Evolutionary conservation across 805 yeast genomes (phyloP), one percentile per base, ranked within the genome.

Genomic region (Lachancea meyersii): DNA sequence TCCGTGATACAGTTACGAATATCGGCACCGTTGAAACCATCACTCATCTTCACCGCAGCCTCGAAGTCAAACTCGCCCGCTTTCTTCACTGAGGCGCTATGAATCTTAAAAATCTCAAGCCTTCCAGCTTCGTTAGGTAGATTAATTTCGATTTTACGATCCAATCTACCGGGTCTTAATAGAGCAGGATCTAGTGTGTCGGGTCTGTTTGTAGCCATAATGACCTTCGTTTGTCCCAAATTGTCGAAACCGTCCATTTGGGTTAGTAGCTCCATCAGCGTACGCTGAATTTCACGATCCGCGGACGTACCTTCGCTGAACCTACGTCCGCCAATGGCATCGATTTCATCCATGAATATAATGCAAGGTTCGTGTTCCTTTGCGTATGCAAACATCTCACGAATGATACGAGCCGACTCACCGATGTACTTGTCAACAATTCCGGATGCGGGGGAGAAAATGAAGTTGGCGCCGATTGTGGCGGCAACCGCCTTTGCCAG

Each of bases 161-260:
- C 98, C 62, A 91, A 77, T 71, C 98, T 81, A 53, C 98, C 98
- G 1, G 98, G 96, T 72, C 98, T 85, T 55, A 91, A 75, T 54
- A 91, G 73, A 3, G 98, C 98, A 11, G 98, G 98, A 66, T 91
- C 98, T 51, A 91, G 73, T 10, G 97, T 93, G 62, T 91, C 98
- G 9, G 98, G 98, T 69, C 98, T 79, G 67, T 91, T 91, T n/a
- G 98, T 91, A 26, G 98, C 98, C 98, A 91, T 91, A 58, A 91
- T 91, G 41, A 91, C 88, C 69, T 91, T 91, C 2, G 98, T 91
- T 66, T 88, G 95, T 21, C 98, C 98, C 58, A 91, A 74, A 45
- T 87, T 84, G 64, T 91, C 97, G 64, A 91, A 91, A 47, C 98
- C 98, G 65, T 91, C 98, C 97, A 91, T 89, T 68, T 93, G 97